Conservation (phyloP, 805 yeast genomes). For the Schwanniomyces sp. region DNA sequence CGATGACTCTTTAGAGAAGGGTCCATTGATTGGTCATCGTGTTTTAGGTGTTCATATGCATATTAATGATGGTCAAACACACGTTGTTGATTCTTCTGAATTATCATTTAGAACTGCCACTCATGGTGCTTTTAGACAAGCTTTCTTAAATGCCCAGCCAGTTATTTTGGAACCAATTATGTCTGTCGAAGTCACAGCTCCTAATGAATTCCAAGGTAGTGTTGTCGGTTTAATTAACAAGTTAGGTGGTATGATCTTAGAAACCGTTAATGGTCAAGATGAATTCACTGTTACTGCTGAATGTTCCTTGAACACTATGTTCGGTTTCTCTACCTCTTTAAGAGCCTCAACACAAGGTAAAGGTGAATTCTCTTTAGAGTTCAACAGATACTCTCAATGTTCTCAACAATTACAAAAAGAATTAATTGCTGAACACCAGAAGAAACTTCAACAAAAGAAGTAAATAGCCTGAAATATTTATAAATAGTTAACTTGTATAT, state of each 20-base stretch:
- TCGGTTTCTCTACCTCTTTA: constrained; percentile 92
- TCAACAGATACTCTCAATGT: constrained; percentile 88
- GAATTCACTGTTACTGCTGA: constrained; percentile 93
- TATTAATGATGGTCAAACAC: constrained; percentile 95
- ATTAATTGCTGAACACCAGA: constrained; percentile 75
- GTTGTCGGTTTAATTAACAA: constrained; percentile 92
- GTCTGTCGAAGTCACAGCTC: constrained; percentile 91
- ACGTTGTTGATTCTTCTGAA: constrained; percentile 96
- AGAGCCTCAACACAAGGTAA: constrained; percentile 99
- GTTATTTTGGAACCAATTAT: constrained; percentile 94
- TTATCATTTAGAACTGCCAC: constrained; percentile 94
- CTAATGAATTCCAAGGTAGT: constrained; percentile 92
- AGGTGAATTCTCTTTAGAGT: constrained; percentile 96
- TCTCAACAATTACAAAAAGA: constrained; percentile 88
- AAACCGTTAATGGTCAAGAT: constrained; percentile 91
- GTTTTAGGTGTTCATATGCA: constrained; percentile 93
- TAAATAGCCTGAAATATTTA: constrained; percentile 1
- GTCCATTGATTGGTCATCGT: constrained; percentile 93
- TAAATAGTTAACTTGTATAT: constrained; percentile 11
- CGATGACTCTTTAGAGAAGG: constrained; percentile 91
- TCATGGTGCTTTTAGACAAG: constrained; percentile 86
- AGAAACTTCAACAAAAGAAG: constrained; percentile 16
- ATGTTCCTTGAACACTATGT: constrained; percentile 94
- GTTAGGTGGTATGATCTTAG: constrained; percentile 86
- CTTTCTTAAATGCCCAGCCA: constrained; percentile 81